Conservation (phyloP, 176 grass and related monocot species). For the Phoenix roebelenii region DNA sequence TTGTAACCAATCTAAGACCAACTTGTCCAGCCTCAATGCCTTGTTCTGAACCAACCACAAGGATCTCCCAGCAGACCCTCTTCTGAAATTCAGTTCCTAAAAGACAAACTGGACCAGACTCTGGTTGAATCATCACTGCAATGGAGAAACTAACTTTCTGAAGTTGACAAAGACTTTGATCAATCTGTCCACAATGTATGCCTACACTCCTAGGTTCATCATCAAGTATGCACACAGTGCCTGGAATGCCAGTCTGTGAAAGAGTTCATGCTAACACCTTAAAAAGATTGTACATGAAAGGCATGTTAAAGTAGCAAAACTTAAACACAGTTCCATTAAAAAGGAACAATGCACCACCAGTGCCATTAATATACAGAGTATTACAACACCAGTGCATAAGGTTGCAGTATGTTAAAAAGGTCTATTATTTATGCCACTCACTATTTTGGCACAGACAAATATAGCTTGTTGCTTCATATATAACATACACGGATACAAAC, state of each 20-base stretch:
- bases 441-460: too few relatives aligned
- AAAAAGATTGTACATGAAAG: neutral
- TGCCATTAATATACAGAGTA: neutral
- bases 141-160: constrained; percentile 69
- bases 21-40: constrained; percentile 96
- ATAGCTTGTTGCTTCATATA: too few relatives aligned
- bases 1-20: constrained; percentile 82
- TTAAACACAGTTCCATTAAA: too few relatives aligned
- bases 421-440: too few relatives aligned
- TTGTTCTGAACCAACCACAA: constrained; percentile 91
- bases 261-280: constrained; percentile 17
- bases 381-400: too few relatives aligned
- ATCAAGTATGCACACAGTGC: constrained; percentile 80
- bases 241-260: constrained; percentile 64
- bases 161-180: constrained; percentile 54
- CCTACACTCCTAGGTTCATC: constrained; percentile 82
- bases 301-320: too few relatives aligned
- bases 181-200: constrained; percentile 78
- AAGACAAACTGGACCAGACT: constrained; percentile 93
- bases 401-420: too few relatives aligned
- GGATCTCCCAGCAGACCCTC: constrained; percentile 92
- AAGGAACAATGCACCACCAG: neutral
- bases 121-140: constrained; percentile 87
- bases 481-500: too few relatives aligned
- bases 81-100: constrained; percentile 92